Conservation (phyloP, 805 yeast species). For the Clavispora vitiphila region DNA sequence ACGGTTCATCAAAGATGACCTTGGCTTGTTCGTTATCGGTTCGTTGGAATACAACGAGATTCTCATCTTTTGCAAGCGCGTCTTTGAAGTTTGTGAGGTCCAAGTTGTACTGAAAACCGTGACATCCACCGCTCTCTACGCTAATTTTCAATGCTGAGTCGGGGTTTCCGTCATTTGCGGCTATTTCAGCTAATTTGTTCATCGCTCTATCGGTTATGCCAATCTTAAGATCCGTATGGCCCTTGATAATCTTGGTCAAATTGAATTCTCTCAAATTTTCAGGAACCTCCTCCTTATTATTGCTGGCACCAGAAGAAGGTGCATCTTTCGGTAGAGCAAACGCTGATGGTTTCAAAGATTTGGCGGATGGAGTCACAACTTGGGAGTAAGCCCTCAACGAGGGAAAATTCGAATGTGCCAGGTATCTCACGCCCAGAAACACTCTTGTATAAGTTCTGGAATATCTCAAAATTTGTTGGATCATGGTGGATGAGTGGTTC, state of each 20-base stretch:
- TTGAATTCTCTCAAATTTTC: conserved; percentile 26
- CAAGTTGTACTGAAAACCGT: conserved; percentile 89
- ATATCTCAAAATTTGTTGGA: not conserved
- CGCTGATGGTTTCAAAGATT: conserved; percentile 23
- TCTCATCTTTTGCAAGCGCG: conserved; percentile 28
- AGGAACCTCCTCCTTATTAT: not conserved
- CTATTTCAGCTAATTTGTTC: conserved; percentile 48
- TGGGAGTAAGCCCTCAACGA: not conserved
- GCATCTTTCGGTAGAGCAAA: conserved; percentile 25
- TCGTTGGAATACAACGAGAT: conserved; percentile 55
- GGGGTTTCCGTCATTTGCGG: conserved; percentile 50
- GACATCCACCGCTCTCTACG: conserved; percentile 97
- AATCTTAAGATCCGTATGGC: conserved; percentile 33
- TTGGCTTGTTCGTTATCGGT: conserved; percentile 48
- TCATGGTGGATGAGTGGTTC: not conserved
- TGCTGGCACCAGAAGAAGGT: not conserved
- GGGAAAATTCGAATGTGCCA: not conserved
- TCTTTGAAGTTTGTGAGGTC: conserved; percentile 45
- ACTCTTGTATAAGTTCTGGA: not conserved
- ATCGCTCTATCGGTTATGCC: conserved; percentile 48
- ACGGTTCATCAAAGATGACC: conserved; percentile 73
- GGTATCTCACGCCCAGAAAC: not conserved
- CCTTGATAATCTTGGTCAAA: conserved; percentile 30
- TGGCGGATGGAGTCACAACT: conserved; percentile 5
- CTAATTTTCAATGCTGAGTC: conserved; percentile 62